A percentile compares a stretch with the other conserved stretches of the same genome.
Evolutionary conservation across 2,329 filamentous ascomycete genomes (phyloP).

Genomic region (Periconia macrospinosa): DNA sequence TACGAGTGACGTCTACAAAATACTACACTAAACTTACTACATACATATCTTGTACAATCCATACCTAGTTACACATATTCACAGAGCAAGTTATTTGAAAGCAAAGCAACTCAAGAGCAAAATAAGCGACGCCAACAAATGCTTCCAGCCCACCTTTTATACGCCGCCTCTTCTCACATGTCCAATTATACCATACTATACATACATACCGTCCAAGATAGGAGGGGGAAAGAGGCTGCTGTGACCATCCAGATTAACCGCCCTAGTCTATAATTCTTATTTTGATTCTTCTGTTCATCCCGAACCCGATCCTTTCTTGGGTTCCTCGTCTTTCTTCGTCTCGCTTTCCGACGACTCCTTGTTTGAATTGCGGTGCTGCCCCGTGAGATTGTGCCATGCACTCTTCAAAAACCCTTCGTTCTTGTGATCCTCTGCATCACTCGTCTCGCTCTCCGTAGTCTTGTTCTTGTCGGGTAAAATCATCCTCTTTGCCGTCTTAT

Average conservation of each 20-base stretch:
- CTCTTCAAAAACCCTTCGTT: slow-evolving; percentile 90
- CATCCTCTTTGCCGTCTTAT: slow-evolving; percentile 86
- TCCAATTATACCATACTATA: slow-evolving; percentile 13
- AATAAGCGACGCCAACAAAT: slow-evolving; percentile 15
- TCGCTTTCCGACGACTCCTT: slow-evolving; percentile 38
- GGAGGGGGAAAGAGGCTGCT: no score
- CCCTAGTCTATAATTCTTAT: neutral
- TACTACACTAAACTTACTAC: no score
- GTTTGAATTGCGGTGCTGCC: slow-evolving; percentile 56
- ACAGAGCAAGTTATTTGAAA: slow-evolving; percentile 28
- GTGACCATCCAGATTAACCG: no score
- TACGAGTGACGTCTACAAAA: slow-evolving; percentile 5
- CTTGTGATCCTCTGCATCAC: slow-evolving; percentile 56
- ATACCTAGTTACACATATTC: slow-evolving; percentile 23
- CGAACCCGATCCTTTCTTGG: slow-evolving; percentile 40
- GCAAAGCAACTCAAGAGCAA: slow-evolving; percentile 23
- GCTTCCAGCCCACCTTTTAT: neutral
- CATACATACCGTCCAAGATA: no score
- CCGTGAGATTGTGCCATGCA: slow-evolving; percentile 90
- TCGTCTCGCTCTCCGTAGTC: slow-evolving; percentile 19
- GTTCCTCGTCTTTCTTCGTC: slow-evolving; percentile 21
- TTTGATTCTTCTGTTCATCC: slow-evolving; percentile 7
- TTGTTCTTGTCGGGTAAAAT: slow-evolving; percentile 73
- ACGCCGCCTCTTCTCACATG: slow-evolving; percentile 10
- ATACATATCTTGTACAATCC: slow-evolving; percentile 9